Base-by-base conservation (phyloP, 257 asterid genomes). In the Nicotiana noctiflora region DNA sequence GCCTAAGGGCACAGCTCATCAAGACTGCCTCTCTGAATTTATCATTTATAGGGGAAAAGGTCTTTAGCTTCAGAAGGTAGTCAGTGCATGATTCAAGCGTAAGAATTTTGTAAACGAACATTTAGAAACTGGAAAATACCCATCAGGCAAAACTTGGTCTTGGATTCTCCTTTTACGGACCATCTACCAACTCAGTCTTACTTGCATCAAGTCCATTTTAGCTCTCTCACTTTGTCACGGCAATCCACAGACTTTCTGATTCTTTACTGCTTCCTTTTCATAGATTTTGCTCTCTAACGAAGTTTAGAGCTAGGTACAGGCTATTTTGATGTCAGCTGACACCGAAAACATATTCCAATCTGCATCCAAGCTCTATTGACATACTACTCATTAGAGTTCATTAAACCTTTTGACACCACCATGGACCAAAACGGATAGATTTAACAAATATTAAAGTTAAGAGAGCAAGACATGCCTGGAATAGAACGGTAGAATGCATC, bases 401-500 rank as follows among this genome's bases (percentile, higher is more conserved):
- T 31, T 74, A 49, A 25, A 49, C 25, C 15, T 49, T 74, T 74
- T 74, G 44, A 49, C 44, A 14, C 25, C 61, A 23, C 37, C 2
- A 2, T 44, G 62, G 79, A n/a, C n/a, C 79, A 49, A 74, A 74
- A 74, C 13, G 15, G 49, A 74, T 64, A 49, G 52, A 31, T 61
- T 17, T 29, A 77, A 49, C 37, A 12, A 21, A 23, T 64, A 31
- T 19, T 46, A 29, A 60, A 55, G 49, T 80, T 75, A 32, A 34
- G 53, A 72, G 61, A 21, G 60, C 25, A 15, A 49, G 57, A 80
- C 18, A 56, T 65, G 83, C 90, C 90, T 31, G 90, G 90, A 52
- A 87, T 86, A 5, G 90, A 85, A 31, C 76, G 87, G 52, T 85
- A 87, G 82, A 87, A 87, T 75, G 89, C 90, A 80, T 87, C 89